phyloP scores from a whole-genome alignment of 2,329 filamentous ascomycete species.

The Penicillium sp. region DNA sequence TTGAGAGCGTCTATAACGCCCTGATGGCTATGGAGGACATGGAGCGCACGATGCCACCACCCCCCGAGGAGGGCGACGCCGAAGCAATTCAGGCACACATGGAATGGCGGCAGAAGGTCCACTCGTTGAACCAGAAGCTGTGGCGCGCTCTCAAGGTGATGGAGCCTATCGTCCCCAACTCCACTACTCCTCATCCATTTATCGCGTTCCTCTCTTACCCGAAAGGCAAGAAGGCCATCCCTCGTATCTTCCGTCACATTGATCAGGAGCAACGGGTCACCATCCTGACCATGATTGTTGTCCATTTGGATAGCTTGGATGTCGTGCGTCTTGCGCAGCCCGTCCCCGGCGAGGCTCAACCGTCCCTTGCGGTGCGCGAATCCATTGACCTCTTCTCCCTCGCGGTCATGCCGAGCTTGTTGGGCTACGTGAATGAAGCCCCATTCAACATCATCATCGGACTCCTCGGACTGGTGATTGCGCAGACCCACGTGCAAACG shows the following conservation, averaged over 20 bases:
- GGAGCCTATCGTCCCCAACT: conserved; percentile 74
- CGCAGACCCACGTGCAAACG: conserved; percentile 73
- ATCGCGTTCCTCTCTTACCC: conserved; percentile 90
- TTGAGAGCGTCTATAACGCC: conserved; percentile 80
- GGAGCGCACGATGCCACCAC: conserved; percentile 70
- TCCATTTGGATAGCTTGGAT: conserved; percentile 86
- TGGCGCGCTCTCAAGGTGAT: conserved; percentile 89
- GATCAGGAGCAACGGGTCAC: conserved; percentile 86
- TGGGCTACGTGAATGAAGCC: conserved; percentile 85
- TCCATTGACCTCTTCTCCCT: conserved; percentile 87
- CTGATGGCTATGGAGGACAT: conserved; percentile 94
- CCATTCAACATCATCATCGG: conserved; percentile 86
- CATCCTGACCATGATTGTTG: conserved; percentile 89
- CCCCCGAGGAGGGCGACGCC: conserved; percentile 58
- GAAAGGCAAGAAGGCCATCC: conserved; percentile 95
- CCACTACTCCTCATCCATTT: conserved; percentile 73
- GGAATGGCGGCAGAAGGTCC: conserved; percentile 69
- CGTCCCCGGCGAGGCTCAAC: conserved; percentile 62
- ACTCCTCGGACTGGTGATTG: conserved; percentile 75
- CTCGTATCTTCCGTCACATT: conserved; percentile 89
- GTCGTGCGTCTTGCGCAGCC: conserved; percentile 79
- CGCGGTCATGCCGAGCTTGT: conserved; percentile 81
- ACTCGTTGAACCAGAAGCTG: conserved; percentile 68
- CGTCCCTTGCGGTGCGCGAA: conserved; percentile 75
- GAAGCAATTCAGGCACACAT: conserved; percentile 67